phyloP scores from a whole-genome alignment of 2,329 filamentous ascomycete species.

The Camptophora hylomeconis region DNA sequence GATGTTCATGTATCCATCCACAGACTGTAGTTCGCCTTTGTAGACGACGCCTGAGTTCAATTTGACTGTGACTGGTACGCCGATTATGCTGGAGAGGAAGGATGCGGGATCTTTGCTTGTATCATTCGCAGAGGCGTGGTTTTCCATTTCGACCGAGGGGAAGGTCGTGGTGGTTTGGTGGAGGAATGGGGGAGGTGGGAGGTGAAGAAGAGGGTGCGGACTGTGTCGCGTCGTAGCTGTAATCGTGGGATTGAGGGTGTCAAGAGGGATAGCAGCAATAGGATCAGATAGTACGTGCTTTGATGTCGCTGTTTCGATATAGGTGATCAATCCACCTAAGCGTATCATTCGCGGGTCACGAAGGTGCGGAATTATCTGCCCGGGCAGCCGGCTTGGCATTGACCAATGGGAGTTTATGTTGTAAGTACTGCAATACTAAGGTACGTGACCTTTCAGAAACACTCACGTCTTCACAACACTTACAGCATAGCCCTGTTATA shows the following conservation, averaged over 20 bases:
- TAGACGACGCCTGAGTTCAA: slow-evolving; percentile 98
- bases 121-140: slow-evolving; percentile 11
- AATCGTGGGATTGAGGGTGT: neutral
- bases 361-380: too few species aligned
- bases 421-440: too few species aligned
- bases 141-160: slow-evolving; percentile 7
- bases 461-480: too few species aligned
- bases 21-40: slow-evolving; percentile 92
- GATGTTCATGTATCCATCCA: slow-evolving; percentile 99
- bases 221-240: neutral
- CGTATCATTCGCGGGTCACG: too few species aligned
- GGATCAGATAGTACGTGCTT: too few species aligned
- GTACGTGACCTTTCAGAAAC: too few species aligned
- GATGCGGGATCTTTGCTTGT: slow-evolving; percentile 87
- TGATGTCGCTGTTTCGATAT: too few species aligned
- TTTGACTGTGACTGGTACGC: slow-evolving; percentile 87
- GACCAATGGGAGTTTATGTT: too few species aligned
- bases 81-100: slow-evolving; percentile 89
- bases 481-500: too few species aligned
- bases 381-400: too few species aligned
- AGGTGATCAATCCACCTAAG: too few species aligned
- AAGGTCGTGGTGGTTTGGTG: neutral
- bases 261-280: too few species aligned
- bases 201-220: neutral
- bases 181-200: neutral